Evolutionary conservation across 306 rosid species (phyloP).

Genomic region (Betula pendula): DNA sequence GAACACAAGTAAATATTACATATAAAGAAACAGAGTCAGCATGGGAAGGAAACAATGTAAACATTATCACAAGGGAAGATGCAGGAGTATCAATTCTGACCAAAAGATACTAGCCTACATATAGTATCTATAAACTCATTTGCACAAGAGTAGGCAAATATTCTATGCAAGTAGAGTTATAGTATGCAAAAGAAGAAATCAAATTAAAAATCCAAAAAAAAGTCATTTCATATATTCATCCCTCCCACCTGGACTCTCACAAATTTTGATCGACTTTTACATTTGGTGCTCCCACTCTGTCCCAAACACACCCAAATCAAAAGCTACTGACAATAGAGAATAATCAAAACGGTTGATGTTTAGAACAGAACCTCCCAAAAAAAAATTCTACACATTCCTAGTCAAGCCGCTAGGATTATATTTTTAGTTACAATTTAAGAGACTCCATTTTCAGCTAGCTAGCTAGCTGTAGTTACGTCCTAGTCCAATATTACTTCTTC

Average conservation of each 20-base stretch:
- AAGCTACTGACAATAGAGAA: neutral
- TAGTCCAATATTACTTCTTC: neutral
- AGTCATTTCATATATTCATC: neutral
- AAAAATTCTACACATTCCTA: neutral
- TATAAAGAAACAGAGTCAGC: constrained; percentile 32
- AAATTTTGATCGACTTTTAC: neutral
- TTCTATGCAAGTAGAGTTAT: neutral
- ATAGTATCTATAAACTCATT: neutral
- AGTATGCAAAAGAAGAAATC: neutral
- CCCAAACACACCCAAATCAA: neutral
- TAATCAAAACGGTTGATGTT: neutral
- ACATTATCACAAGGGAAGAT: constrained; percentile 7
- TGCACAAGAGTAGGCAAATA: neutral
- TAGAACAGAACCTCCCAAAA: neutral
- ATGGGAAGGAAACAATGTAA: constrained; percentile 16
- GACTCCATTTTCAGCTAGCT: neutral
- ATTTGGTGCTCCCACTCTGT: neutral
- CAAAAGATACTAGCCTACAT: neutral
- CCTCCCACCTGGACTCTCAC: neutral
- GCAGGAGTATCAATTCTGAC: neutral
- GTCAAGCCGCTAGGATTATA: neutral
- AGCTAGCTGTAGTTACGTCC: neutral
- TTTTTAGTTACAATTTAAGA: neutral
- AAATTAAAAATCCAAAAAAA: neutral
- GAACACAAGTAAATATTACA: neutral